Percentiles rank a stretch among this genome's conserved stretches.
Evolutionary conservation across 495 filamentous ascomycete genomes (phyloP).

Genomic region (Entonaema liquescens): DNA sequence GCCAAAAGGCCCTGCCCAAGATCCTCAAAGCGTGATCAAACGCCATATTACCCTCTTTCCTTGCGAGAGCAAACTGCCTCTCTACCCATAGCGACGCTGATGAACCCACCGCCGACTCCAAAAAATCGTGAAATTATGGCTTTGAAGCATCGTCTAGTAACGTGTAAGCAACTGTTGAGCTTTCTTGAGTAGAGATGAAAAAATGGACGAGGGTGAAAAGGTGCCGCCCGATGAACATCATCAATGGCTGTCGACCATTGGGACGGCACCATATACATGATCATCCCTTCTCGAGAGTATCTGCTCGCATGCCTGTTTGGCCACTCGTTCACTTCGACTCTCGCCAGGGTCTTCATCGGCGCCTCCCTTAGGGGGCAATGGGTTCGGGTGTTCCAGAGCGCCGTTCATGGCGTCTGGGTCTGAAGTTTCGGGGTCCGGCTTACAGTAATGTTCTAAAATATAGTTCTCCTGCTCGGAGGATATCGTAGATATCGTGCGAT

Average conservation of each 20-base stretch:
- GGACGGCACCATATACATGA: conserved; percentile 28
- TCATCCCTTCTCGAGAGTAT: conserved; percentile 41
- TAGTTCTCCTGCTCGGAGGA: conserved; percentile 53
- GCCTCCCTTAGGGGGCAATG: conserved; percentile 21
- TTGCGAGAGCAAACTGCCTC: not conserved
- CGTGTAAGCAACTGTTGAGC: conserved; percentile 23
- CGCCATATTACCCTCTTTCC: not conserved
- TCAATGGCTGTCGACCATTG: conserved; percentile 11
- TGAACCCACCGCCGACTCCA: conserved; percentile 14
- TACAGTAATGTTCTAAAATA: conserved; percentile 53
- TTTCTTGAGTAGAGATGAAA: not conserved
- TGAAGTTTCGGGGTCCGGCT: conserved; percentile 34
- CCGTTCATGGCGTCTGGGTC: conserved; percentile 31
- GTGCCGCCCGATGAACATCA: conserved; percentile 2
- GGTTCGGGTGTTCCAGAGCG: conserved; percentile 41
- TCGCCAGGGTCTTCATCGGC: conserved; percentile 39
- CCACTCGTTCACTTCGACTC: conserved; percentile 51
- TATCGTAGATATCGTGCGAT: conserved; percentile 42
- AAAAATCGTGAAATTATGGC: conserved; percentile 28
- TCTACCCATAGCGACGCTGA: conserved; percentile 17
- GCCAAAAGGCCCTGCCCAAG: conserved; percentile 4
- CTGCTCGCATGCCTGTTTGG: conserved; percentile 54
- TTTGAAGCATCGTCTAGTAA: conserved; percentile 25
- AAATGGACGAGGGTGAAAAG: not conserved
- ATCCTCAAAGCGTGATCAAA: not conserved